Evolutionary conservation across 257 asterid species (phyloP), one percentile per base, ranked within the genome.

Genomic region (Paulownia fortunei): DNA sequence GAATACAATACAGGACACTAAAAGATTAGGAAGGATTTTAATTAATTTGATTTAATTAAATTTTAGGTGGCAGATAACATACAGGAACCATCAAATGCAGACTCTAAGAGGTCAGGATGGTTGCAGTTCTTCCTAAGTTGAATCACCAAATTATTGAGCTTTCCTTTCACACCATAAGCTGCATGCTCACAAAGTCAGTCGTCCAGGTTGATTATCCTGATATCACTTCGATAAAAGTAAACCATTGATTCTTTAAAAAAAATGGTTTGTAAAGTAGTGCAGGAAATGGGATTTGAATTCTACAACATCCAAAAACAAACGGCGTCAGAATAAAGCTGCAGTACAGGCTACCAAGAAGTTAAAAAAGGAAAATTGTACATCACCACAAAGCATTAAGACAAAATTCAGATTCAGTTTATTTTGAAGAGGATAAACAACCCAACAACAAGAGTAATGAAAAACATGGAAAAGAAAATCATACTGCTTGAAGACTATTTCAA

Each of bases 121-220:
- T 91, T 89, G 92, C 99, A 96, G 70, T 90, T 92, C 89, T 96
- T 96, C 83, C 98, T 81, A n/a, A 96, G 98, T 84, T 96, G 99
- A 78, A 93, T 0, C 97, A 93, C 86, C 91, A 96, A 69, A 84
- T 96, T 93, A 81, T 80, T 88, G 76, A 96, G 97, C 83, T 80
- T 93, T 70, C 96, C 97, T 81, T 81, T 93, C 84, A 80, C 72
- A 23, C 97, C 91, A 75, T 68, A 39, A 74, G 86, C 98, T 93
- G 97, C 89, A 89, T 21, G 72, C 66, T 37, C 56, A 86, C 52
- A 78, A 37, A 61, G 61, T 78, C 80, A 76, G 76, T 62, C 60
- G 64, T 46, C 27, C 74, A 74, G 39, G 47, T 67, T 24, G 39
- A 27, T 76, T 42, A 24, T 6, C 23, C 34, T 9, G n/a, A 76